These are phyloP conservation scores for Rosa multiflora DNA, from an alignment of 306 rosid species.

Conservation along the genomic window DNA sequence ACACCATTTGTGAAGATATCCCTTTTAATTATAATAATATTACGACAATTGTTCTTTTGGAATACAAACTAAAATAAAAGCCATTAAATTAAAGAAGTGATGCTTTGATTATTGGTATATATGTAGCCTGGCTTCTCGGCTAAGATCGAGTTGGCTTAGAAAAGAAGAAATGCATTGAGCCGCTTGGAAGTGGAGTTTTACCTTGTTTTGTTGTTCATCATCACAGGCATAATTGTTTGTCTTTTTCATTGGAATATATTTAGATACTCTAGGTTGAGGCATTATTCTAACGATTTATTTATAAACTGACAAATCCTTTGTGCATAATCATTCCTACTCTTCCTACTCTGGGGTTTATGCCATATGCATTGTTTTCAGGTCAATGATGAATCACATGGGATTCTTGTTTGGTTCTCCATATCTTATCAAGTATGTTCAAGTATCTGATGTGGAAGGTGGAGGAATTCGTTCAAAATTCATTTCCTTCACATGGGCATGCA, in stretches of 20 bases:
- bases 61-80: too few species aligned
- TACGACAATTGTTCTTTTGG: too few species aligned
- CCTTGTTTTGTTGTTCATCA: too few species aligned
- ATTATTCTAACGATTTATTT: slow-evolving; percentile 8
- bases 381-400: slow-evolving; percentile 72
- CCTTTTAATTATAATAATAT: too few species aligned
- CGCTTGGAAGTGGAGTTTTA: too few species aligned
- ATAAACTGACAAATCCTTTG: not conserved
- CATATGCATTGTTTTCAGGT: slow-evolving; percentile 23
- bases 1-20: too few species aligned
- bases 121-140: not conserved
- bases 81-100: too few species aligned
- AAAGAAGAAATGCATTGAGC: too few species aligned
- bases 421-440: slow-evolving; percentile 21
- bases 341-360: slow-evolving; percentile 18
- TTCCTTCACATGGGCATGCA: slow-evolving; percentile 77
- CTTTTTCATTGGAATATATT: not conserved
- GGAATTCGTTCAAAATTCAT: slow-evolving; percentile 42
- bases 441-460: slow-evolving; percentile 33
- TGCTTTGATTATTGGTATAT: too few species aligned
- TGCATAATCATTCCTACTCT: slow-evolving; percentile 19
- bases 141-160: not conserved
- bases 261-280: not conserved
- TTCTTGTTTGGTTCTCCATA: slow-evolving; percentile 38
- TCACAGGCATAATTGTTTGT: not conserved